Evolutionary conservation across 2,329 filamentous ascomycete genomes (phyloP).

Genomic region (Hypoxylon sp.): DNA sequence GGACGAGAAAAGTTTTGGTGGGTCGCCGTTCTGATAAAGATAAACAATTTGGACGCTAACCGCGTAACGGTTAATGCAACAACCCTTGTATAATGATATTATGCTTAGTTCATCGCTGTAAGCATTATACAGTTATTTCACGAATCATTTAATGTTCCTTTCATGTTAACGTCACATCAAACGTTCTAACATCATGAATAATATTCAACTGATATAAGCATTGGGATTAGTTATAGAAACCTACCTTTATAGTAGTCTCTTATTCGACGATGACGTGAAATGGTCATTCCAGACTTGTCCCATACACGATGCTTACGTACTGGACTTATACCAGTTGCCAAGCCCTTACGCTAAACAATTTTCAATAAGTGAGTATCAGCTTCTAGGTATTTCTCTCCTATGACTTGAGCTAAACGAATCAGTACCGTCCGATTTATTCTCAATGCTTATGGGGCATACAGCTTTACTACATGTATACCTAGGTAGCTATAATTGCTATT

Average conservation of each 20-base stretch:
- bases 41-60: neutral
- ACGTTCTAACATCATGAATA: neutral
- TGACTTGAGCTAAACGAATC: neutral
- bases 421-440: neutral
- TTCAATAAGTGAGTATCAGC: neutral
- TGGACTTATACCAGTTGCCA: neutral
- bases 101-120: neutral
- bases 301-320: neutral
- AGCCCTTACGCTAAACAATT: neutral
- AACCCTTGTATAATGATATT: neutral
- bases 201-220: neutral
- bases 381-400: neutral
- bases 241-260: neutral
- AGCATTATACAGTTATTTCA: neutral
- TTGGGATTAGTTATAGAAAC: neutral
- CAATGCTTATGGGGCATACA: neutral
- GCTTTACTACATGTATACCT: too few species aligned
- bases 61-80: constrained; percentile 1
- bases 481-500: neutral
- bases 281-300: neutral
- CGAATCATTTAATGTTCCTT: neutral
- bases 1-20: constrained; percentile 33
- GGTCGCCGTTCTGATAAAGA: neutral
- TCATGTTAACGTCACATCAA: neutral
- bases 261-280: neutral